Evolutionary conservation across 352 stramenopile genomes (phyloP).

Genomic region (Globisporangium cederbergense): DNA sequence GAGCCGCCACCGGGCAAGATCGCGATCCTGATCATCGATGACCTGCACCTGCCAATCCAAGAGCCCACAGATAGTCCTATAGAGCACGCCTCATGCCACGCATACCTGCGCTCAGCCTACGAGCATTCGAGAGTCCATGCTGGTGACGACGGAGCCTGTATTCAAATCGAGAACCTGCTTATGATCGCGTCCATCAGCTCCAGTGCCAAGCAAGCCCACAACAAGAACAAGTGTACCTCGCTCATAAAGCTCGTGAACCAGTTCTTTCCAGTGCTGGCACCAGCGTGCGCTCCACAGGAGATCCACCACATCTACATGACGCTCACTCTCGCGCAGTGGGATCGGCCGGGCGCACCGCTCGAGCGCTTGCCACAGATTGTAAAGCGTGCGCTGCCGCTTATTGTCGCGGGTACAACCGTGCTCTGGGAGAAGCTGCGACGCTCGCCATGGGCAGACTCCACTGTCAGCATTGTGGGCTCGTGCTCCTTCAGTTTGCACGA

Average conservation of each 20-base stretch:
- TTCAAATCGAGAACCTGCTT: constrained; percentile 33
- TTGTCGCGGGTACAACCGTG: constrained; percentile 39
- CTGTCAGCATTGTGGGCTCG: too few relatives aligned
- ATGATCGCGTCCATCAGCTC: constrained; percentile 28
- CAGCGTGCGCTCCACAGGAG: constrained; percentile 22
- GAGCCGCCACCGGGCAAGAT: constrained; percentile 55
- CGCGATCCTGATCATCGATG: constrained; percentile 48
- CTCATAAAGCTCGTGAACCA: constrained; percentile 16
- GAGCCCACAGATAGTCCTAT: neutral
- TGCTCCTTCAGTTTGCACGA: constrained; percentile 41
- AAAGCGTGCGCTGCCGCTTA: constrained; percentile 20
- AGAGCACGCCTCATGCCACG: constrained; percentile 20
- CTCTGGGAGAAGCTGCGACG: constrained; percentile 48
- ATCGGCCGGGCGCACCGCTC: neutral
- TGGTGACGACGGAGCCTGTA: constrained; percentile 16
- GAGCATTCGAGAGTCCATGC: constrained; percentile 29
- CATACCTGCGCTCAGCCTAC: constrained; percentile 32
- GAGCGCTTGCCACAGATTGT: constrained; percentile 19
- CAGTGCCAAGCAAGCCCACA: neutral
- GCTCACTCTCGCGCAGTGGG: constrained; percentile 14
- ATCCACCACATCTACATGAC: constrained; percentile 34
- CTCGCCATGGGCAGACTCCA: neutral
- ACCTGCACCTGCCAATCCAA: constrained; percentile 36
- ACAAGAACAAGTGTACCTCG: neutral
- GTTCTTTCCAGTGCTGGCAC: constrained; percentile 34